A percentile compares a stretch with the other conserved stretches of the same genome.
Evolutionary conservation across 2,329 filamentous ascomycete species (phyloP).

Genomic region (Davidsoniella virescens): DNA sequence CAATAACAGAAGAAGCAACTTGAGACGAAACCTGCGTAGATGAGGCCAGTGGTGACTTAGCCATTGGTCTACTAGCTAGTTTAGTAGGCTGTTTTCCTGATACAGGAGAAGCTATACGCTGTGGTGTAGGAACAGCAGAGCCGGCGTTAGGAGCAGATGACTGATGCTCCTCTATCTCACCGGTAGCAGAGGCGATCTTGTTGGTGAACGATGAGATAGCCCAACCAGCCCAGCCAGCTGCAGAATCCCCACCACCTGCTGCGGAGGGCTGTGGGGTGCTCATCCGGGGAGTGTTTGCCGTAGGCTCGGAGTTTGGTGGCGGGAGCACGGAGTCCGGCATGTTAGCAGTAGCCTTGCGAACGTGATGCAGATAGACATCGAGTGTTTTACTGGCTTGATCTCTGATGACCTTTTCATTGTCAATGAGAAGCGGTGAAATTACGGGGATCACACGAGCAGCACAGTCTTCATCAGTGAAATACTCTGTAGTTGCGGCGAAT

Average conservation of each 20-base stretch:
- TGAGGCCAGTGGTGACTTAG: constrained; percentile 33
- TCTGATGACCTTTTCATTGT: constrained; percentile 89
- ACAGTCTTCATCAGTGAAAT: constrained; percentile 81
- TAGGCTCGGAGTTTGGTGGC: constrained; percentile 37
- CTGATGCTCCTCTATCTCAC: constrained; percentile 59
- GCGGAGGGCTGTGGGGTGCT: constrained; percentile 49
- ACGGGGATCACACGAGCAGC: constrained; percentile 69
- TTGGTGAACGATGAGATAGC: constrained; percentile 98
- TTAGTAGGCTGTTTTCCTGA: constrained; percentile 29
- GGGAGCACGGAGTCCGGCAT: constrained; percentile 73
- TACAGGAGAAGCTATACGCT: constrained; percentile 14
- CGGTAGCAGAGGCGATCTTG: constrained; percentile 68
- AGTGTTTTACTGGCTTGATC: constrained; percentile 84
- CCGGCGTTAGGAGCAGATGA: constrained; percentile 11
- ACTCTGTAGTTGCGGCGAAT: constrained; percentile 66
- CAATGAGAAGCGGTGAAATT: constrained; percentile 69
- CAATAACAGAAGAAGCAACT: constrained; percentile 27
- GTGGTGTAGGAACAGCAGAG: neutral
- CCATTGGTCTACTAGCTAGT: constrained; percentile 40
- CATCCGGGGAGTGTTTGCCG: constrained; percentile 50
- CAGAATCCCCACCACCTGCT: constrained; percentile 24
- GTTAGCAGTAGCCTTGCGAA: constrained; percentile 58
- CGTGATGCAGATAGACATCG: constrained; percentile 67
- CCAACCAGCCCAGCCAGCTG: constrained; percentile 75
- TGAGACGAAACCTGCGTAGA: constrained; percentile 25